These are phyloP conservation scores for Raphanus raphanistrum DNA, from an alignment of 345 rosid genomes.

Conservation along the genomic window DNA sequence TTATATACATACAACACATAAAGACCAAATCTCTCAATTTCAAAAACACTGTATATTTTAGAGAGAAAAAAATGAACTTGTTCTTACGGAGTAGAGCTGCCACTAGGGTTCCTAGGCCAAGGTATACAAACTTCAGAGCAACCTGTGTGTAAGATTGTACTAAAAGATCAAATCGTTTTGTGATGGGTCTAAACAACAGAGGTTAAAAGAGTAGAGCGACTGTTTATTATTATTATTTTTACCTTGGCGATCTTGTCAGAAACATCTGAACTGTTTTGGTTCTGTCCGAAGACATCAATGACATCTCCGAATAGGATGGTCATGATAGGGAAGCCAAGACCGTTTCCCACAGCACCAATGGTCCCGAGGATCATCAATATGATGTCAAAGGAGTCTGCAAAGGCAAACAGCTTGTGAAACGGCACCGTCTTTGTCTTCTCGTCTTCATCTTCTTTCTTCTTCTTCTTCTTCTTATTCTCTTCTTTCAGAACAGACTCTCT, in stretches of 20 bases:
- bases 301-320: constrained; percentile 55
- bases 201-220: neutral
- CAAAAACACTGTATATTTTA: neutral
- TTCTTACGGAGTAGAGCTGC: constrained; percentile 73
- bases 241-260: constrained; percentile 50
- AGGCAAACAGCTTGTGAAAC: constrained; percentile 59
- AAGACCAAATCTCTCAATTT: neutral
- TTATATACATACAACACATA: neutral
- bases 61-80: neutral
- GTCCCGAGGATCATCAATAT: constrained; percentile 61
- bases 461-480: constrained; percentile 8
- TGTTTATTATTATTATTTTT: neutral
- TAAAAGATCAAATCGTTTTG: constrained; percentile 1
- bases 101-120: constrained; percentile 53
- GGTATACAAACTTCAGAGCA: constrained; percentile 58
- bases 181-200: neutral
- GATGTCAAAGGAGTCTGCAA: constrained; percentile 57
- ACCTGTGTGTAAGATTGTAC: constrained; percentile 38
- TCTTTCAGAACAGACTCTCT: neutral
- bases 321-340: constrained; percentile 66
- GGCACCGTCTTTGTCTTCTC: constrained; percentile 37
- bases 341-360: constrained; percentile 57
- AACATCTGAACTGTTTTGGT: constrained; percentile 40
- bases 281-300: constrained; percentile 50
- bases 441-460: constrained; percentile 20